phyloP scores from a whole-genome alignment of 2,329 filamentous ascomycete genomes.

The Nothophoma quercina region DNA sequence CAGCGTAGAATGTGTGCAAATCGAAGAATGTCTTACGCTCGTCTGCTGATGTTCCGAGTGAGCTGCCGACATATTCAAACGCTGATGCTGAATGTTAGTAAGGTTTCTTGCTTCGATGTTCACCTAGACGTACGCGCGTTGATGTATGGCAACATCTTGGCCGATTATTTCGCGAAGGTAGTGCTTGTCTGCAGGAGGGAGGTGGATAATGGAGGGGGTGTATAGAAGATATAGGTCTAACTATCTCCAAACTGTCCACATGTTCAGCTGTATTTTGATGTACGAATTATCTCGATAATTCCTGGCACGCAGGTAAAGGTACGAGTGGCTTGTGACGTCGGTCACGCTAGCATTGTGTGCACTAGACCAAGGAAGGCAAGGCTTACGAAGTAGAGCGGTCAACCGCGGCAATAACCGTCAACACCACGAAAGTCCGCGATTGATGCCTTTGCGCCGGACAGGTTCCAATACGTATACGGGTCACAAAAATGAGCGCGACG shows the following conservation, averaged over 20 bases:
- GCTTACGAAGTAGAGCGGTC: slow-evolving; percentile 8
- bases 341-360: slow-evolving; percentile 16
- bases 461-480: not conserved
- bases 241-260: slow-evolving; percentile 27
- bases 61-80: slow-evolving; percentile 65
- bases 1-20: slow-evolving; percentile 10
- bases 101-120: slow-evolving; percentile 4
- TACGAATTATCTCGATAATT: slow-evolving; percentile 9
- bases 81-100: slow-evolving; percentile 52
- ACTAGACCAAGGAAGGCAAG: not conserved
- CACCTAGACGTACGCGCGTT: slow-evolving; percentile 61
- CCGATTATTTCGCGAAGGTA: not conserved
- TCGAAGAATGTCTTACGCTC: slow-evolving; percentile 60
- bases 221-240: not conserved
- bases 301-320: slow-evolving; percentile 17
- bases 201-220: not conserved
- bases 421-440: slow-evolving; percentile 18
- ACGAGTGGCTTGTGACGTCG: slow-evolving; percentile 26
- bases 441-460: not conserved
- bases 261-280: slow-evolving; percentile 17
- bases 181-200: not conserved
- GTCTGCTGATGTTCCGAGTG: slow-evolving; percentile 69
- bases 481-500: slow-evolving; percentile 75
- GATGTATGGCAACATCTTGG: slow-evolving; percentile 69
- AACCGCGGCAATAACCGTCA: slow-evolving; percentile 5